Conservation (phyloP, 805 yeast species). For the Cephaloascus albidus region DNA sequence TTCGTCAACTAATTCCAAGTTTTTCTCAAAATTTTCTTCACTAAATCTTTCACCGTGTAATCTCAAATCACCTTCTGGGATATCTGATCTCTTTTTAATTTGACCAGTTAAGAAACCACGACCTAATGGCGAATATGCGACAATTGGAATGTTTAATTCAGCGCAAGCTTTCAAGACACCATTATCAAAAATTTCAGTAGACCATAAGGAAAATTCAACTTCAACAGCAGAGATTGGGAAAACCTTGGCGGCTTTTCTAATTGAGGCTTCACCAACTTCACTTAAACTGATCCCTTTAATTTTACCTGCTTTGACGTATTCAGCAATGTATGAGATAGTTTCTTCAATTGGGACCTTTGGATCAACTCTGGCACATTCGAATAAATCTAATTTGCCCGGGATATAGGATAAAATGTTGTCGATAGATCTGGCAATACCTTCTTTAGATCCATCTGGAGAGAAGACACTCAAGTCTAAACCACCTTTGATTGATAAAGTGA, state of each 20-base stretch:
- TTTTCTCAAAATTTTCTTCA: conserved; percentile 46
- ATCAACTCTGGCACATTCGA: conserved; percentile 69
- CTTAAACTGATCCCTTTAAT: conserved; percentile 67
- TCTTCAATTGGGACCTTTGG: conserved; percentile 46
- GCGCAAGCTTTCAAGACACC: conserved; percentile 57
- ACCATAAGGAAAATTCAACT: conserved; percentile 66
- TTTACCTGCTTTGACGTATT: conserved; percentile 51
- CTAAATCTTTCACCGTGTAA: conserved; percentile 43
- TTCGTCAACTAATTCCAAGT: conserved; percentile 37
- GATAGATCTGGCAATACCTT: conserved; percentile 37
- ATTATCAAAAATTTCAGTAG: conserved; percentile 49
- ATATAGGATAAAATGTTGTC: conserved; percentile 28
- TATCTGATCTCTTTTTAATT: conserved; percentile 32
- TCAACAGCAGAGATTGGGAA: conserved; percentile 63
- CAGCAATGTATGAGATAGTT: conserved; percentile 45
- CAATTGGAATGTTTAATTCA: conserved; percentile 51
- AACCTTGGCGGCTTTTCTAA: conserved; percentile 46
- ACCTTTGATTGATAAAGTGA: conserved; percentile 64
- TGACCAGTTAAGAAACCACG: conserved; percentile 70
- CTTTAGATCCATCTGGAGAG: conserved; percentile 41
- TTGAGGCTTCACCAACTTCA: conserved; percentile 58
- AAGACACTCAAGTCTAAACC: conserved; percentile 28
- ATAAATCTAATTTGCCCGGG: conserved; percentile 42
- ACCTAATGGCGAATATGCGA: conserved; percentile 80
- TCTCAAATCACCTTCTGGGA: conserved; percentile 52